Conservation (phyloP, 2,329 filamentous ascomycete species). For the Paracorniculantispora psalliotae region DNA sequence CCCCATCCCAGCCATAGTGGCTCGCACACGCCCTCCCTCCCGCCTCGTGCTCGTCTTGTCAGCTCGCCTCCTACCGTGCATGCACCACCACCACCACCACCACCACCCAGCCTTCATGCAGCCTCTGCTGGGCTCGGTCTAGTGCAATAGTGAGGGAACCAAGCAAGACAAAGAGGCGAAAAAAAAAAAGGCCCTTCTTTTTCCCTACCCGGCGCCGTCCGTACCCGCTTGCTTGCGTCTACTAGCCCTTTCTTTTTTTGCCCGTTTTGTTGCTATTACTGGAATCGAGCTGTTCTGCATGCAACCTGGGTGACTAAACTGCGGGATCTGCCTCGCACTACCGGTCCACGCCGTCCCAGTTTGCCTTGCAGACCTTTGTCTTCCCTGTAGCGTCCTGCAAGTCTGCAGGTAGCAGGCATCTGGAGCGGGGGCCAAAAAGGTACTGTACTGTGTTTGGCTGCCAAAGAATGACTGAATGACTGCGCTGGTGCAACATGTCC, state of each 20-base stretch:
- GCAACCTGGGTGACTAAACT: background rate
- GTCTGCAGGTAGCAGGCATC: no score
- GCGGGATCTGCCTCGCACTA: slow-evolving; percentile 5
- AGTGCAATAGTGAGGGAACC: background rate
- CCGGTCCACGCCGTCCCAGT: background rate
- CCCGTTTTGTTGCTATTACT: slow-evolving; percentile 4
- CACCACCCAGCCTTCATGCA: background rate
- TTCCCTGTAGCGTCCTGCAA: no score
- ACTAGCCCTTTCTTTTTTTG: no score
- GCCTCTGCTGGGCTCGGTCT: slow-evolving; percentile 2
- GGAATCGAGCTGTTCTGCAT: background rate
- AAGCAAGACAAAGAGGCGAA: background rate
- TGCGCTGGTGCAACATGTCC: no score
- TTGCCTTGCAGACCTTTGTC: slow-evolving; percentile 1
- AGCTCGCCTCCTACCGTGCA: background rate
- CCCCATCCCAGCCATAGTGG: no score
- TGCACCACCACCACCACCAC: no score
- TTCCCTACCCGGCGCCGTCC: background rate
- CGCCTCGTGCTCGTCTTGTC: background rate
- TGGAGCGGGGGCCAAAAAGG: no score
- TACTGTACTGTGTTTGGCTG: no score
- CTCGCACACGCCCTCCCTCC: background rate
- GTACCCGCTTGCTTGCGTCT: background rate
- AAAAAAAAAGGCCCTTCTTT: background rate
- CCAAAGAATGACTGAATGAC: no score